A percentile compares a stretch with the other conserved stretches of the same genome.
These are phyloP conservation scores for Crithidia thermophila DNA, from an alignment of 208 protist species.

Conservation along the genomic window DNA sequence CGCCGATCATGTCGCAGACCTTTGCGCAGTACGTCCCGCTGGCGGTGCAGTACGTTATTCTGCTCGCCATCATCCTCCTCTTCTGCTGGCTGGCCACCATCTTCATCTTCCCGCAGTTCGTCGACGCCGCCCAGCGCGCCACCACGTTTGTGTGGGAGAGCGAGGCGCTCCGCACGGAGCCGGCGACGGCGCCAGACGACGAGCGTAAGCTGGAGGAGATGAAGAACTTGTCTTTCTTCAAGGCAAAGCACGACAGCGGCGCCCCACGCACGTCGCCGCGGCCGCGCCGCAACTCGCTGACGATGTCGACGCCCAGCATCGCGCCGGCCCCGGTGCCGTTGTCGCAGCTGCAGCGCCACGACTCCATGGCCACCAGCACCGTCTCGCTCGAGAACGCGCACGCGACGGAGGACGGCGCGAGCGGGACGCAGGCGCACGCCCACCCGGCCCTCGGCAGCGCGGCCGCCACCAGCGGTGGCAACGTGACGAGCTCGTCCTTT, in stretches of 20 bases:
- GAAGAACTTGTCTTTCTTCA: slow-evolving; percentile 35
- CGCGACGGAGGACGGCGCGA: not conserved
- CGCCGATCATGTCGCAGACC: slow-evolving; percentile 67
- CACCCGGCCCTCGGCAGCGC: not conserved
- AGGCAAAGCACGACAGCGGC: not conserved
- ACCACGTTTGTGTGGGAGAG: slow-evolving; percentile 74
- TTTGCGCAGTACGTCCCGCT: slow-evolving; percentile 57
- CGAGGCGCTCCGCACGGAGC: slow-evolving; percentile 55
- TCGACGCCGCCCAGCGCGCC: slow-evolving; percentile 34
- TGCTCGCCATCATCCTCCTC: slow-evolving; percentile 45
- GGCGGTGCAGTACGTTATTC: slow-evolving; percentile 45
- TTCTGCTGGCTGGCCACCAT: slow-evolving; percentile 36
- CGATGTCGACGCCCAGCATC: not conserved
- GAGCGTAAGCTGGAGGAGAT: slow-evolving; percentile 3
- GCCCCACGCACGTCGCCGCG: not conserved
- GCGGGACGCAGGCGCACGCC: not conserved
- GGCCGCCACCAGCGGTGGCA: not conserved
- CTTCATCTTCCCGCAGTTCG: slow-evolving; percentile 59
- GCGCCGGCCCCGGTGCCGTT: not conserved
- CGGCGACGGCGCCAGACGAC: slow-evolving; percentile 12
- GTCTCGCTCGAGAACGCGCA: not conserved
- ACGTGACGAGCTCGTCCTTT: slow-evolving; percentile 25
- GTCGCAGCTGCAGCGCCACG: not conserved
- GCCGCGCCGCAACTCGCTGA: not conserved
- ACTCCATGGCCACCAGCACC: slow-evolving; percentile 4